Evolutionary conservation across 2,329 filamentous ascomycete species (phyloP).

Genomic region (Mariannaea sp.): DNA sequence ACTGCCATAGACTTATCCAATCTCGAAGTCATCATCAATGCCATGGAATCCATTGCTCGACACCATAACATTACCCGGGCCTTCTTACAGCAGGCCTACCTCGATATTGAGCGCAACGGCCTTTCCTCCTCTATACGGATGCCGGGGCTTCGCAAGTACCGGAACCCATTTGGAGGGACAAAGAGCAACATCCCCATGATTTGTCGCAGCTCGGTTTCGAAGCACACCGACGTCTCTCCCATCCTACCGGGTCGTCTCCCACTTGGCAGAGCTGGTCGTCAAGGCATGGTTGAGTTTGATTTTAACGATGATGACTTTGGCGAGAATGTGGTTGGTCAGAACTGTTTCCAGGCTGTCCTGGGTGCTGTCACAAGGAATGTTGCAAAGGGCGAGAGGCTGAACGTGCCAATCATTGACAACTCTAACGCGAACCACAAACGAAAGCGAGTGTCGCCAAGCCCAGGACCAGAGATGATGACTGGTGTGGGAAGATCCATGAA

Average conservation of each 20-base stretch:
- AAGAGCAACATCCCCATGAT: constrained; percentile 53
- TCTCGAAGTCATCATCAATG: constrained; percentile 76
- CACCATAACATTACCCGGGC: constrained; percentile 78
- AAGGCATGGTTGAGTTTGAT: not conserved
- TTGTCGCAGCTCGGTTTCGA: constrained; percentile 50
- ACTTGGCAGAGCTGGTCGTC: constrained; percentile 30
- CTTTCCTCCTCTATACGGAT: constrained; percentile 45
- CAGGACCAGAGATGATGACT: constrained; percentile 27
- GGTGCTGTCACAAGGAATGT: constrained; percentile 43
- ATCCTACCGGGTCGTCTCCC: constrained; percentile 53
- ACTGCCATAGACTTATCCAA: constrained; percentile 53
- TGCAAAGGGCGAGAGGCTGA: constrained; percentile 13
- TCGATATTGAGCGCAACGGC: constrained; percentile 71
- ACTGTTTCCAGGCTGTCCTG: constrained; percentile 43
- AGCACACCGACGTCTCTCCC: constrained; percentile 46
- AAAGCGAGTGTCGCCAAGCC: constrained; percentile 39
- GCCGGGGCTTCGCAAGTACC: constrained; percentile 44
- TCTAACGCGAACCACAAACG: constrained; percentile 42
- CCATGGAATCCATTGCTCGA: constrained; percentile 76
- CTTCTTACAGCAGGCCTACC: constrained; percentile 81
- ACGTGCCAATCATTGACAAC: constrained; percentile 23
- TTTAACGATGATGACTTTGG: not conserved
- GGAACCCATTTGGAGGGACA: constrained; percentile 36
- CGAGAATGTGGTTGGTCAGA: constrained; percentile 20
- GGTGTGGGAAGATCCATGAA: not conserved